These are phyloP conservation scores for Phanerochaete sordida DNA, from an alignment of 768 basidiomycete genomes.

Conservation along the genomic window DNA sequence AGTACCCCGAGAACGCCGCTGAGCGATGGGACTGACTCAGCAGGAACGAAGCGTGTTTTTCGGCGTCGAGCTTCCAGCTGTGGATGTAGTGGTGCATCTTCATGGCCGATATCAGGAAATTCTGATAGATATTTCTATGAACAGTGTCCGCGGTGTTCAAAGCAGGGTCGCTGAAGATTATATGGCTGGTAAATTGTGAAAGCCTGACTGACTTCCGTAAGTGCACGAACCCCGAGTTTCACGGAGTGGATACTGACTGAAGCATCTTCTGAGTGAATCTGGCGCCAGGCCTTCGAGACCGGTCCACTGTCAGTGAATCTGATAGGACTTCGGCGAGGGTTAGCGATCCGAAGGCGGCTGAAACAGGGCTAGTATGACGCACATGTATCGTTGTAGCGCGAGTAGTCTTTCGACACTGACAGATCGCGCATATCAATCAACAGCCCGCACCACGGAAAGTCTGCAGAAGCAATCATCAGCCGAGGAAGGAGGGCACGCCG, in stretches of 20 bases:
- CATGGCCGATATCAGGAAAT: constrained; percentile 76
- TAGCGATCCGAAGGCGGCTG: neutral
- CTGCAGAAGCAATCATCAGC: constrained; percentile 32
- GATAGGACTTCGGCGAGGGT: constrained; percentile 45
- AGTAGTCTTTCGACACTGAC: constrained; percentile 77
- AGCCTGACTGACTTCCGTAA: constrained; percentile 40
- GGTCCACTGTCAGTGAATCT: constrained; percentile 70
- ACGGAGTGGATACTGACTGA: constrained; percentile 56
- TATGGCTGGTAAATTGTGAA: constrained; percentile 70
- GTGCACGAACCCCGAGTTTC: neutral
- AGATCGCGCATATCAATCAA: constrained; percentile 73
- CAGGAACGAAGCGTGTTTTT: constrained; percentile 48
- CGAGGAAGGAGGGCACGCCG: no score
- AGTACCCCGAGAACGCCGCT: neutral
- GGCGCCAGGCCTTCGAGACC: constrained; percentile 59
- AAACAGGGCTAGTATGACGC: constrained; percentile 19
- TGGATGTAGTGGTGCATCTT: constrained; percentile 84
- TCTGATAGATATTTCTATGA: constrained; percentile 84
- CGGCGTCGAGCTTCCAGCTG: constrained; percentile 48
- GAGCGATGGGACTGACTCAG: constrained; percentile 38
- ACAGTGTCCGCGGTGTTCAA: constrained; percentile 63
- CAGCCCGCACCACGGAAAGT: constrained; percentile 93
- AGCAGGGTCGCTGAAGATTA: constrained; percentile 72
- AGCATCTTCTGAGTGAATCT: constrained; percentile 72
- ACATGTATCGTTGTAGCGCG: constrained; percentile 63